A percentile compares a stretch with the other conserved stretches of the same genome.
Evolutionary conservation across 257 asterid species (phyloP).

Genomic region (Coffea canephora): DNA sequence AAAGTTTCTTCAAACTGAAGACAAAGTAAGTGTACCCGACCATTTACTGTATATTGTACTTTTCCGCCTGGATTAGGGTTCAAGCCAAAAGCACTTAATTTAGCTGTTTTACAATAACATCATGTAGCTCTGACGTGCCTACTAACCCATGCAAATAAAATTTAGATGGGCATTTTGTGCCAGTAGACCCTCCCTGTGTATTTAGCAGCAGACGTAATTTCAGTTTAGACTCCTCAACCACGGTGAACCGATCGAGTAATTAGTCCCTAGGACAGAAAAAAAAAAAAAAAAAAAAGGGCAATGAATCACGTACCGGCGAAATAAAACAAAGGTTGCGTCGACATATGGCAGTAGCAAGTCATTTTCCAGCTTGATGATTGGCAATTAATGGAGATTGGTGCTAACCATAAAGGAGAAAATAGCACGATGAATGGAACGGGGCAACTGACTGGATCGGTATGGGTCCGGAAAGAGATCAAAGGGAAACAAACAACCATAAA

Average conservation of each 20-base stretch:
- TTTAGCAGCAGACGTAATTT: too few species aligned
- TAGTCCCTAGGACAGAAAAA: too few species aligned
- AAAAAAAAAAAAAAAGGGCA: too few species aligned
- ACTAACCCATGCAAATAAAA: too few species aligned
- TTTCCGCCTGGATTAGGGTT: background rate
- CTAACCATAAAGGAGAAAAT: background rate
- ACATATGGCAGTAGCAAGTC: background rate
- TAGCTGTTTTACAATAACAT: too few species aligned
- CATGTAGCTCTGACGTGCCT: too few species aligned
- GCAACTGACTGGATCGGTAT: background rate
- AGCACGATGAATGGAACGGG: background rate
- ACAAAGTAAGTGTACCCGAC: background rate
- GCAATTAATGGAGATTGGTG: background rate
- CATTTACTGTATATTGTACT: background rate
- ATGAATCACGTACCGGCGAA: too few species aligned
- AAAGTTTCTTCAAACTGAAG: background rate
- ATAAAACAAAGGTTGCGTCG: background rate
- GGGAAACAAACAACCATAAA: background rate
- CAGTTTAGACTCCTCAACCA: too few species aligned
- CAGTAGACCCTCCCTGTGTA: too few species aligned
- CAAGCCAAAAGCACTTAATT: background rate
- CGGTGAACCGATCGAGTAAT: too few species aligned
- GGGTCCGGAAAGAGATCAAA: background rate
- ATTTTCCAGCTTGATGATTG: conserved; percentile 9
- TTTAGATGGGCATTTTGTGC: too few species aligned